Percentiles rank a stretch among this genome's conserved stretches.
Evolutionary conservation across 169 alveolate species (phyloP).

Genomic region (Ichthyophthirius multifiliis): DNA sequence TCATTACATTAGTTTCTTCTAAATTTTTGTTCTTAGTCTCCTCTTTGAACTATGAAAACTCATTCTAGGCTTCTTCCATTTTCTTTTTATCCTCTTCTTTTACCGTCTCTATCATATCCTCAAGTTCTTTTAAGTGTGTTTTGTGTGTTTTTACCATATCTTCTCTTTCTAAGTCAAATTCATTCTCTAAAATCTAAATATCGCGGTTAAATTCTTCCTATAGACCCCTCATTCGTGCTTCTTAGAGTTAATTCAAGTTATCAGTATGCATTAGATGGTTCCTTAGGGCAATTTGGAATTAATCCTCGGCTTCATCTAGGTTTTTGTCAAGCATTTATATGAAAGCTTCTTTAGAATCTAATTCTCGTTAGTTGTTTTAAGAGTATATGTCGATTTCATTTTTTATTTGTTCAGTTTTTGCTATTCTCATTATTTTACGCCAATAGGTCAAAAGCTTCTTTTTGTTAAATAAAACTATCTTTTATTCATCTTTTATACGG

Average conservation of each 20-base stretch:
- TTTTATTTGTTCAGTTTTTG: conserved; percentile 89
- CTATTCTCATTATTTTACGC: conserved; percentile 91
- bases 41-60: conserved; percentile 71
- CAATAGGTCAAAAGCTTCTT: conserved; percentile 88
- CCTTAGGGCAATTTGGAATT: conserved; percentile 89
- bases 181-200: conserved; percentile 69
- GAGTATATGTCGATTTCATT: conserved; percentile 85
- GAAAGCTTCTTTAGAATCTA: conserved; percentile 92
- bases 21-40: conserved; percentile 62
- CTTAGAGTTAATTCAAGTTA: conserved; percentile 76
- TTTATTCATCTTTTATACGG: conserved; percentile 68
- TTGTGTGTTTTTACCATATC: conserved; percentile 67
- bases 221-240: conserved; percentile 72
- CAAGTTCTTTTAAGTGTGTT: conserved; percentile 56
- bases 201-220: conserved; percentile 85
- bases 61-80: conserved; percentile 65
- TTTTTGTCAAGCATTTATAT: conserved; percentile 90
- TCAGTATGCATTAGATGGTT: conserved; percentile 87
- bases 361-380: conserved; percentile 89
- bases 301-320: conserved; percentile 92
- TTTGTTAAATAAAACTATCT: conserved; percentile 73
- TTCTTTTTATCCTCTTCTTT: conserved; percentile 73
- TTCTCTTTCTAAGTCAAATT: conserved; percentile 71
- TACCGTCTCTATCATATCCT: conserved; percentile 72
- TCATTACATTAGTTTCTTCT: conserved; percentile 61